Evolutionary conservation across 257 asterid genomes (phyloP).

Genomic region (Datura wrightii): DNA sequence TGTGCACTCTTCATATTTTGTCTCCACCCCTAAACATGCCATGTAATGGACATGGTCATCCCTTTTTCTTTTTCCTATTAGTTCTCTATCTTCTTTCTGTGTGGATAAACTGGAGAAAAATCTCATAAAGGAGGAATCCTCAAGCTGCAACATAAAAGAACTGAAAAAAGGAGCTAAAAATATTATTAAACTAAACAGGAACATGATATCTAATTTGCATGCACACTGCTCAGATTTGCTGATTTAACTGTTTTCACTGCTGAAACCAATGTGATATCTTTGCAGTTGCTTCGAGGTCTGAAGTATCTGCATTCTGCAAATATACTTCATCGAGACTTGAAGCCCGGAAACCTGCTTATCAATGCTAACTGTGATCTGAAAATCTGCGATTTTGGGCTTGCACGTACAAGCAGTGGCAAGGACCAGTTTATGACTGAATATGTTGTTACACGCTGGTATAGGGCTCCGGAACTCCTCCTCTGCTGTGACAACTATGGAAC

Average conservation of each 20-base stretch:
- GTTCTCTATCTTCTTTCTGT: background rate
- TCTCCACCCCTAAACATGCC: background rate
- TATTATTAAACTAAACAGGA: background rate
- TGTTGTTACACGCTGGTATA: conserved; percentile 71
- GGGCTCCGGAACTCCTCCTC: conserved; percentile 74
- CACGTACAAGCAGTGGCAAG: conserved; percentile 59
- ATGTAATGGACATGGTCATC: background rate
- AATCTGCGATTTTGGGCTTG: conserved; percentile 70
- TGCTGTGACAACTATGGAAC: conserved; percentile 70
- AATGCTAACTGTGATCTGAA: conserved; percentile 64
- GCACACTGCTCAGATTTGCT: background rate
- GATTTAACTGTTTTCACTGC: background rate
- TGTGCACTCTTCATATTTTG: background rate
- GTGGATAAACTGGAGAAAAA: conserved; percentile 1
- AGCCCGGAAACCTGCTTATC: conserved; percentile 70
- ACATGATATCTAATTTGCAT: background rate
- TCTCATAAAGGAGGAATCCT: background rate
- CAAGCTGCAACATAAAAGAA: background rate
- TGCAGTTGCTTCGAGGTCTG: conserved; percentile 67
- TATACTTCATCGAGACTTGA: conserved; percentile 71
- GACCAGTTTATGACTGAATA: conserved; percentile 73
- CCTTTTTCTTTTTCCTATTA: background rate
- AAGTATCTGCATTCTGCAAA: conserved; percentile 69
- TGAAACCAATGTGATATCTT: conserved; percentile 2
- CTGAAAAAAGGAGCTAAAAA: background rate